A percentile compares a stretch with the other conserved stretches of the same genome.
Evolutionary conservation across 169 alveolate genomes (phyloP).

Genomic region (Plasmodium vinckei): DNA sequence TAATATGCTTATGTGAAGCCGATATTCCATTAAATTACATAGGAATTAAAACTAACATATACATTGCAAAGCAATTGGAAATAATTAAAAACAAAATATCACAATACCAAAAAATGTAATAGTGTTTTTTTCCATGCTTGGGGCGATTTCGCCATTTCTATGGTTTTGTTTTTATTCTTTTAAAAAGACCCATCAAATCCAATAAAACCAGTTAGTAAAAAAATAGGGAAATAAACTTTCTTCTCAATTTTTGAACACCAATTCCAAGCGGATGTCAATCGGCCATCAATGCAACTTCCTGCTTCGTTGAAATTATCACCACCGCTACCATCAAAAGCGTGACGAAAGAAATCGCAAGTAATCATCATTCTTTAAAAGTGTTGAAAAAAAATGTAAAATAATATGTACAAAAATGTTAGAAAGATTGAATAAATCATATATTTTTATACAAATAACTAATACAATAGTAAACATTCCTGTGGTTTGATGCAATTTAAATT

Average conservation of each 20-base stretch:
- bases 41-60: no score
- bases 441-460: not conserved
- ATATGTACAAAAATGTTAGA: not conserved
- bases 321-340: constrained; percentile 96
- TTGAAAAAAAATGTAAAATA: constrained; percentile 8
- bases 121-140: no score
- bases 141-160: no score
- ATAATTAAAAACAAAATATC: no score
- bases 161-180: not conserved
- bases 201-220: constrained; percentile 93
- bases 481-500: no score
- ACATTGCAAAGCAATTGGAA: no score
- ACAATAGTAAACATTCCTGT: no score
- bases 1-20: no score
- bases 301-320: constrained; percentile 96
- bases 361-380: constrained; percentile 81
- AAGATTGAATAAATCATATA: not conserved
- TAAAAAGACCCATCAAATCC: constrained; percentile 92
- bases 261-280: constrained; percentile 95
- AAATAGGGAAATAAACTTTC: constrained; percentile 92
- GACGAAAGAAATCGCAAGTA: constrained; percentile 93
- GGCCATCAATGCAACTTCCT: constrained; percentile 96
- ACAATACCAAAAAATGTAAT: no score
- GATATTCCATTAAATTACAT: no score
- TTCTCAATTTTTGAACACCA: constrained; percentile 94